Base-by-base conservation (phyloP, 139 green algal genomes). In the Chlamydomonas sp. region DNA sequence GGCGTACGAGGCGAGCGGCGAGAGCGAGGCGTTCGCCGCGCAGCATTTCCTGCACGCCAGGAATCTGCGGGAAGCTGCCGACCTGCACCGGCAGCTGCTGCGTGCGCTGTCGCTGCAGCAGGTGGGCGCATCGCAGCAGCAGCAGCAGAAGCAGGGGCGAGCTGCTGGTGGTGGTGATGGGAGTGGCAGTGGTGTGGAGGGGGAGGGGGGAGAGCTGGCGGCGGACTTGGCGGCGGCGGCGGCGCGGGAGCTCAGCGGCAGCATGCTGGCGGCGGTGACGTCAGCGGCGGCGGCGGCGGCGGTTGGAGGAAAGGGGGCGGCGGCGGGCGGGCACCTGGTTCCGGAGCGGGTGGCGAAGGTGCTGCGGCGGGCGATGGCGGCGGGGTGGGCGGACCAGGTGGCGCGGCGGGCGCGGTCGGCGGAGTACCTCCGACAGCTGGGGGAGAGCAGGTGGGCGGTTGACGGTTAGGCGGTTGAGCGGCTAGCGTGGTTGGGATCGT, bases 341-440 rank as follows among this genome's bases (percentile, higher is more conserved):
- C 73, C 62, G 78, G 58, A 84, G 90, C 61, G 66, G 60, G 85
- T 96, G 14, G 58, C 93, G 59, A 83, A 93, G 60, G 86, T 78
- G 57, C 90, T 99, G 79, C 88, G 94, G 62, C 89, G 91, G 5
- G 95, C 94, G 12, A 68, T 98, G 58, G 94, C 93, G 15, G 94
- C 95, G 12, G 97, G 97, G 0, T 99, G 97, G 97, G 95, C 94
- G 4, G 97, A 99, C 84, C 95, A 97, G 90, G 91, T 97, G 69
- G 87, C 92, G 1, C 69, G 92, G 57, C 78, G 94, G 62, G 90
- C 95, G 31, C 90, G 90, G 6, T 90, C 85, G 0, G 49, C 85
- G 2, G 95, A 95, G 86, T 89, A 96, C 77, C 20, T 96, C 14
- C 63, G 85, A 8, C 63, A 87, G 78, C 67, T 91, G 57, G 66